Conservation (phyloP, 2,329 filamentous ascomycete genomes). For the Pseudocercospora cruenta region DNA sequence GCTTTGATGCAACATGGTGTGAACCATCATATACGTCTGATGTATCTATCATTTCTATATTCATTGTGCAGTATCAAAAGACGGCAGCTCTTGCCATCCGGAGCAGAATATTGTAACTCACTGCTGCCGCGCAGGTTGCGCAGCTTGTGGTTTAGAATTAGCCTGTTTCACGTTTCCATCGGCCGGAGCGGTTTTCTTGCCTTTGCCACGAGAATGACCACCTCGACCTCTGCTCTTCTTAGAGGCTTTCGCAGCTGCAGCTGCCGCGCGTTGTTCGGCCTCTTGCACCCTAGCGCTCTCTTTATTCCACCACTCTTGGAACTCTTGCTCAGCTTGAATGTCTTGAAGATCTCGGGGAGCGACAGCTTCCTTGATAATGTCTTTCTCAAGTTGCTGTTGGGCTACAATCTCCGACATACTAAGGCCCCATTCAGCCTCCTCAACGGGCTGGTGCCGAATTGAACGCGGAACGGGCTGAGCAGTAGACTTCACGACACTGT, state of each 20-base stretch:
- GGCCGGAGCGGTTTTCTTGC: slow-evolving; percentile 3
- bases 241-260: slow-evolving; percentile 18
- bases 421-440: slow-evolving; percentile 68
- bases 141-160: neutral
- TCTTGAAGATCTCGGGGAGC: slow-evolving; percentile 89
- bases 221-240: slow-evolving; percentile 29
- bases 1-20: neutral
- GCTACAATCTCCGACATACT: slow-evolving; percentile 87
- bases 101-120: neutral
- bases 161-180: neutral
- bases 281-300: slow-evolving; percentile 69
- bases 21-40: neutral
- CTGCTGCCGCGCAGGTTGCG: neutral
- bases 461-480: slow-evolving; percentile 46
- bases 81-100: neutral
- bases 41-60: slow-evolving; percentile 1
- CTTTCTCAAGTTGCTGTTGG: slow-evolving; percentile 83
- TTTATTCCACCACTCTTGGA: slow-evolving; percentile 94
- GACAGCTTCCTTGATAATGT: slow-evolving; percentile 77
- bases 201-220: slow-evolving; percentile 22
- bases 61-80: neutral
- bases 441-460: slow-evolving; percentile 59
- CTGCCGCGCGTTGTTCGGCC: slow-evolving; percentile 28
- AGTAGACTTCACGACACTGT: slow-evolving; percentile 37
- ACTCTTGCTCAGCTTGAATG: slow-evolving; percentile 95